phyloP scores from a whole-genome alignment of 192 early-diverging fungal species.

The Gigaspora rosea region DNA sequence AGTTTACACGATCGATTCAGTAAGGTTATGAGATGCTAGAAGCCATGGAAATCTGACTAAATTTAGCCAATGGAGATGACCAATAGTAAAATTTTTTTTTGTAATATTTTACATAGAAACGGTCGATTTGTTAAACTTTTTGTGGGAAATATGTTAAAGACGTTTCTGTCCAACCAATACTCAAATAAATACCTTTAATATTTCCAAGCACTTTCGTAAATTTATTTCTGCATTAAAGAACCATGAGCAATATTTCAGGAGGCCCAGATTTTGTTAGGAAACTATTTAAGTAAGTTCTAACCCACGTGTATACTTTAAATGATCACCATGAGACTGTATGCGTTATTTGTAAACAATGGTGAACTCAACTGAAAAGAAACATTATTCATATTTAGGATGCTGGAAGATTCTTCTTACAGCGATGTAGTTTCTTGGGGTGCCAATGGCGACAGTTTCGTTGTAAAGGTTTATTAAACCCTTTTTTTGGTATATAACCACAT shows the following conservation, averaged over 20 bases:
- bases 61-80: no score
- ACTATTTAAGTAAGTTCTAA: conserved; percentile 38
- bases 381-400: conserved; percentile 51
- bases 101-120: no score
- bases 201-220: no score
- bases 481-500: neutral
- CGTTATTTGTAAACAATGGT: conserved; percentile 14
- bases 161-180: no score
- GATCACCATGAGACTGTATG: conserved; percentile 35
- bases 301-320: conserved; percentile 19
- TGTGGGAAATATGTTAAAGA: no score
- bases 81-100: no score
- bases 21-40: no score
- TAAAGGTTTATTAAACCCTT: conserved; percentile 39
- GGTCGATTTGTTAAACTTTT: no score
- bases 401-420: conserved; percentile 62
- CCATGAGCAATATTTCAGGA: conserved; percentile 27
- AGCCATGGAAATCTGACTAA: no score
- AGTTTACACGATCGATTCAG: no score
- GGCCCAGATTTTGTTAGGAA: conserved; percentile 56
- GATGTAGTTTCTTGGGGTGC: conserved; percentile 64
- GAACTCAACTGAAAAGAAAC: neutral
- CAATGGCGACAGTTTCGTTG: conserved; percentile 67
- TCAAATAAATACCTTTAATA: no score
- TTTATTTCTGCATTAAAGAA: no score